Evolutionary conservation across 1,284 basidiomycete species (phyloP).

Genomic region (Heterobasidion parviporum): DNA sequence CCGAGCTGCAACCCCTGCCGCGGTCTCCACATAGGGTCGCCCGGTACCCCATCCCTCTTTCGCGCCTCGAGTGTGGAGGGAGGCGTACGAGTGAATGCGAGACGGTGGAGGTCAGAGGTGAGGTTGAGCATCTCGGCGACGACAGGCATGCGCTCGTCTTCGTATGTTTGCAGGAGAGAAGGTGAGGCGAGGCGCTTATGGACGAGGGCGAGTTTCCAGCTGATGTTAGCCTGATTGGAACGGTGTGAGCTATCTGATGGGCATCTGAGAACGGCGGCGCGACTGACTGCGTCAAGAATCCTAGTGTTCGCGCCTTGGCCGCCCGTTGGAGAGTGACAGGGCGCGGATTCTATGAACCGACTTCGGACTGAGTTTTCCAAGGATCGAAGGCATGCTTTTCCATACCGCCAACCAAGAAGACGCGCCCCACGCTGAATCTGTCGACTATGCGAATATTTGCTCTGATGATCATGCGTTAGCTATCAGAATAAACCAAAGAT

Average conservation of each 20-base stretch:
- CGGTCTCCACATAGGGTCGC: slow-evolving; percentile 13
- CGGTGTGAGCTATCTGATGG: not conserved
- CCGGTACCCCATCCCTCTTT: slow-evolving; percentile 1
- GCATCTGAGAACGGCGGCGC: too few species aligned
- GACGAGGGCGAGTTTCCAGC: slow-evolving; percentile 17
- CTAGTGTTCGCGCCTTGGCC: slow-evolving; percentile 13
- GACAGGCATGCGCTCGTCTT: slow-evolving; percentile 16
- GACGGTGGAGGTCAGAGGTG: slow-evolving; percentile 6
- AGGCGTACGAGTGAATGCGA: not conserved
- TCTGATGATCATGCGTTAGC: not conserved
- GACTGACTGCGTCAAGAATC: slow-evolving; percentile 9
- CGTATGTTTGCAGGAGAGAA: slow-evolving; percentile 12
- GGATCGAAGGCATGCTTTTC: not conserved
- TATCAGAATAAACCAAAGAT: not conserved
- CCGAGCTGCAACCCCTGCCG: slow-evolving; percentile 30
- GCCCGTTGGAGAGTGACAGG: slow-evolving; percentile 11
- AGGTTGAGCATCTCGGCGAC: slow-evolving; percentile 17
- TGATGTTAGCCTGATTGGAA: slow-evolving; percentile 14
- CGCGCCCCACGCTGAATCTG: slow-evolving; percentile 11
- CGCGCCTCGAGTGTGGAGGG: not conserved
- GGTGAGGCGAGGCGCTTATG: slow-evolving; percentile 10
- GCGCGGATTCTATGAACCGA: slow-evolving; percentile 8
- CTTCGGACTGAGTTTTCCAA: not conserved
- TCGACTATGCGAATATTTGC: slow-evolving; percentile 17
- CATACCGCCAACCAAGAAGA: slow-evolving; percentile 17